A percentile compares a stretch with the other conserved stretches of the same genome.
Conservation (phyloP, 306 rosid genomes). For the Ochetophila trinervis region DNA sequence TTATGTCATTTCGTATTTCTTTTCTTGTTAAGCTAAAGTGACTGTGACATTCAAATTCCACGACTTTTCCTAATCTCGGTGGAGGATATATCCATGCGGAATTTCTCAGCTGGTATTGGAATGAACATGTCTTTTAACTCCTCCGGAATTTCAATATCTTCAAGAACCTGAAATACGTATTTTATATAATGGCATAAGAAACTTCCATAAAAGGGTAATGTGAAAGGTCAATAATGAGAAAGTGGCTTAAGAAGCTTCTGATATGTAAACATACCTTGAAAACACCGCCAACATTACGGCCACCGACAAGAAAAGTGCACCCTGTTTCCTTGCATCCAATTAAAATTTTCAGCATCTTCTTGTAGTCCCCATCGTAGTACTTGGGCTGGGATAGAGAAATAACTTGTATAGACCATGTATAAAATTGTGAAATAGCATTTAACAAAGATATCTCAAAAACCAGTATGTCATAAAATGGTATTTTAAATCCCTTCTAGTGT, state of each 20-base stretch:
- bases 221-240: background rate
- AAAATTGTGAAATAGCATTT: background rate
- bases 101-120: constrained; percentile 67
- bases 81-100: constrained; percentile 86
- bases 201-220: constrained; percentile 2
- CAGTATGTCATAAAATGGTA: background rate
- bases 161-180: constrained; percentile 56
- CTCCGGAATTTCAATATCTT: constrained; percentile 70
- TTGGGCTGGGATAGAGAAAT: constrained; percentile 57
- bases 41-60: constrained; percentile 34
- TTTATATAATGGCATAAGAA: constrained; percentile 15
- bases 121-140: constrained; percentile 75
- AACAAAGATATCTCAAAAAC: background rate
- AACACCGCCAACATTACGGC: constrained; percentile 73
- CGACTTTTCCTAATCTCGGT: constrained; percentile 61
- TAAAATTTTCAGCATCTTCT: constrained; percentile 70
- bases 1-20: background rate
- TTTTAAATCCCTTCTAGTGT: background rate
- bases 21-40: background rate
- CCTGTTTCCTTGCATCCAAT: constrained; percentile 66
- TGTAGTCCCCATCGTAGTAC: constrained; percentile 75
- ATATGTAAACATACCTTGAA: constrained; percentile 47
- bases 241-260: constrained; percentile 8
- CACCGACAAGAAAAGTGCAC: constrained; percentile 74
- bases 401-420: constrained; percentile 1